phyloP scores from a whole-genome alignment of 1,139 yeast species.

The Candida tropicalis region DNA sequence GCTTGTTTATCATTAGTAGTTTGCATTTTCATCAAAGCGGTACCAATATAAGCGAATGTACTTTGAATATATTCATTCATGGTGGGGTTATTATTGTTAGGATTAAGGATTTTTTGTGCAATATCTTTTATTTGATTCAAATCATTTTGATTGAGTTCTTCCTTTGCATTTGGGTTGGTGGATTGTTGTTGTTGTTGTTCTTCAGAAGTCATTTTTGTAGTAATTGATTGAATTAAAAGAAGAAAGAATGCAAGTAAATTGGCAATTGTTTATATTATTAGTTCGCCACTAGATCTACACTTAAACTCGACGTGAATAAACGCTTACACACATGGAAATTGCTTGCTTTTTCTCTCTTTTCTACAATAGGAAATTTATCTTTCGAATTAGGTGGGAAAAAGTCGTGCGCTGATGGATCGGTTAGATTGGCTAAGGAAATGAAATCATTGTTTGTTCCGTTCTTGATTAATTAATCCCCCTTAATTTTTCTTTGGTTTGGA shows the following conservation, averaged over 20 bases:
- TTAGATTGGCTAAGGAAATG: too few relatives aligned
- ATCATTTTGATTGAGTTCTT: conserved; percentile 11
- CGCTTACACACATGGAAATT: too few relatives aligned
- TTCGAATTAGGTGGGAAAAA: too few relatives aligned
- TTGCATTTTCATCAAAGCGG: conserved; percentile 33
- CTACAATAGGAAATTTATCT: not conserved
- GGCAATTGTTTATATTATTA: not conserved
- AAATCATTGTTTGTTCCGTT: too few relatives aligned
- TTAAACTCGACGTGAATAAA: too few relatives aligned
- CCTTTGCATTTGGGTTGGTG: conserved; percentile 1
- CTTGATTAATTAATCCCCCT: not conserved
- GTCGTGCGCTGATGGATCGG: too few relatives aligned
- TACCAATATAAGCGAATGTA: conserved; percentile 33
- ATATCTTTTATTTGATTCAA: conserved; percentile 18
- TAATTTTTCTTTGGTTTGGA: conserved; percentile 1
- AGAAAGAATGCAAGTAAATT: too few relatives aligned
- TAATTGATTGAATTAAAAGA: not conserved
- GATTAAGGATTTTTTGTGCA: conserved; percentile 28
- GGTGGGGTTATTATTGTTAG: conserved; percentile 31
- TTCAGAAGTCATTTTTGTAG: conserved; percentile 5
- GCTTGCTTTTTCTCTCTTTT: too few relatives aligned
- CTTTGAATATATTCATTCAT: conserved; percentile 29
- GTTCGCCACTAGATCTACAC: not conserved
- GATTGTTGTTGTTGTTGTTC: conserved; percentile 5
- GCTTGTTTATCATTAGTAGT: conserved; percentile 34